Conservation (phyloP, 2,329 filamentous ascomycete genomes). For the Drechslerella dactyloides region DNA sequence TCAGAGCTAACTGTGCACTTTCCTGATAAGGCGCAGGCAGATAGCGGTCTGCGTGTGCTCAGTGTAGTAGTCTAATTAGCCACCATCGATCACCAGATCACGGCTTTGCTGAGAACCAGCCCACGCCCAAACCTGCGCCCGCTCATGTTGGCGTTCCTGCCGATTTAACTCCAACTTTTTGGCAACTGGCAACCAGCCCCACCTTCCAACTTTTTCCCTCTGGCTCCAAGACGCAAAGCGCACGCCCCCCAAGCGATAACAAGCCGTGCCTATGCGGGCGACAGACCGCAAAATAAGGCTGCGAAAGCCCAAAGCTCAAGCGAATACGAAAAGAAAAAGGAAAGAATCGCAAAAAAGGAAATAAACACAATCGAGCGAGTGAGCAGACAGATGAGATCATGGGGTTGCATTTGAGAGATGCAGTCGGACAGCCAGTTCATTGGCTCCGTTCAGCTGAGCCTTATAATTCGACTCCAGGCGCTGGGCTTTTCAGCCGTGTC, state of each 20-base stretch:
- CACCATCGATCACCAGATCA: background rate
- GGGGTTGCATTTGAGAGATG: slow-evolving; percentile 3
- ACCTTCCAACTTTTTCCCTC: slow-evolving; percentile 3
- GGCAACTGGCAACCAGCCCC: background rate
- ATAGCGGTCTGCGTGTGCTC: background rate
- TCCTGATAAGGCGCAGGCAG: background rate
- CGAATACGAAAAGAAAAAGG: slow-evolving; percentile 18
- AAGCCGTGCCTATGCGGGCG: background rate
- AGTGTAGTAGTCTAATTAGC: background rate
- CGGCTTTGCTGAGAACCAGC: too few species aligned
- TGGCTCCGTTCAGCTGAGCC: slow-evolving; percentile 7
- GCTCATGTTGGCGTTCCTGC: slow-evolving; percentile 10
- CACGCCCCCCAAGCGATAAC: background rate
- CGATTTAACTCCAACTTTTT: slow-evolving; percentile 32
- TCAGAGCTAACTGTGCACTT: background rate
- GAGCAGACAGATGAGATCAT: too few species aligned
- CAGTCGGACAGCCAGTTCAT: background rate
- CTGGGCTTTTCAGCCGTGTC: slow-evolving; percentile 1
- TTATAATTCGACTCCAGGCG: background rate
- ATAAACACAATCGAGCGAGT: background rate
- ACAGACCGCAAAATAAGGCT: slow-evolving; percentile 11
- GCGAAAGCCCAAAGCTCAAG: slow-evolving; percentile 5
- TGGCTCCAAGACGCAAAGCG: background rate
- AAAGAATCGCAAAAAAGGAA: background rate
- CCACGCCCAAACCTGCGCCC: too few species aligned